phyloP scores from a whole-genome alignment of 225 moss, liverwort and hornwort species.

The Marchantia polymorpha region DNA sequence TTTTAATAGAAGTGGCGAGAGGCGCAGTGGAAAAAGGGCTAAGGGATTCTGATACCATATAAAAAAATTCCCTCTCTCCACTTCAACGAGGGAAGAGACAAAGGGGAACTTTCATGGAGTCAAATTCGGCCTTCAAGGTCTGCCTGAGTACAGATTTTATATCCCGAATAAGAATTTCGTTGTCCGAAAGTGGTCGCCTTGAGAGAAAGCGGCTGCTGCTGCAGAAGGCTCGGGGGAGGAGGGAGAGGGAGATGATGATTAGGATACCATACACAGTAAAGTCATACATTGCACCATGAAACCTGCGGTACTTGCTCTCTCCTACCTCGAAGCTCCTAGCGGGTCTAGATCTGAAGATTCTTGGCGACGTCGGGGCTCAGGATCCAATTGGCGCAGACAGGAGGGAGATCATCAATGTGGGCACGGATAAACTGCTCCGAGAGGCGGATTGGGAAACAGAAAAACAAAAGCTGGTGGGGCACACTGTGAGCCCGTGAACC shows the following conservation, averaged over 20 bases:
- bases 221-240: no score
- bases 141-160: no score
- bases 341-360: not conserved
- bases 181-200: not conserved
- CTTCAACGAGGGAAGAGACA: not conserved
- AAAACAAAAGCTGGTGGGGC: not conserved
- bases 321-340: not conserved
- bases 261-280: no score
- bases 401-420: no score
- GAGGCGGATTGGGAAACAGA: not conserved
- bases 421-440: not conserved
- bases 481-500: not conserved
- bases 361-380: not conserved
- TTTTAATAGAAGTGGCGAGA: no score
- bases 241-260: no score
- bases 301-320: not conserved
- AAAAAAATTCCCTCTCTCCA: no score
- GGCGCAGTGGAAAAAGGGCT: no score
- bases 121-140: no score
- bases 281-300: no score
- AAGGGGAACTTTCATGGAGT: not conserved
- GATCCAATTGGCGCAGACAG: not conserved
- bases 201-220: conserved; percentile 5
- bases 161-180: not conserved
- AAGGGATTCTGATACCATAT: no score